Evolutionary conservation across 2,329 filamentous ascomycete genomes (phyloP), one percentile per base, ranked within the genome.

Genomic region (Penicillium polonicum): DNA sequence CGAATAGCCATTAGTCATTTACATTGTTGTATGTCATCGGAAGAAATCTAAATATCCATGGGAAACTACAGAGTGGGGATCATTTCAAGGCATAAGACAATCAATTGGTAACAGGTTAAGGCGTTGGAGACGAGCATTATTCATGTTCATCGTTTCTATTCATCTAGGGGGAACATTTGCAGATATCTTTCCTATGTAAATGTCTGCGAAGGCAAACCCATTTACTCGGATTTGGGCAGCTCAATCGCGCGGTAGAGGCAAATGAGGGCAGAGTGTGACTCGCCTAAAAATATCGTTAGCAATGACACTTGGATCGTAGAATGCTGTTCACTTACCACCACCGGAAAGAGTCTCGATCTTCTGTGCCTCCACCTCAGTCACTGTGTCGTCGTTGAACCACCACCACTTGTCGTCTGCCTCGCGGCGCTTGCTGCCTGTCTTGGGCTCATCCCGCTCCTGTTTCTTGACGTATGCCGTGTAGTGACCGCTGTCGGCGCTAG

Each of bases 321-420:
- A 57, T 45, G 19, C 19, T 13, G 4, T 42, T 35, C 3, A 71
- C 82, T 74, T 74, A 85, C 92, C 93, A 70, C 95, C 94, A 58
- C 94, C 95, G 50, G 92, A 85, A 51, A 99, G 83, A 4, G 88
- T 89, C 72, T 93, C 90, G 65, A 99, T 95, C 80, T 96, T 94
- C 68, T 97, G 93, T 27, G 85, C 81, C 17, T 91, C 86, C 29
- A 99, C 94, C 79, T 99, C 94, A 15, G 89, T 87, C 35, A 99
- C 94, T 79, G 92, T 95, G 72, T 99, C 93, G 70, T 99, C 94
- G 75, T 99, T 97, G 83, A 99, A 99, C 93, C 94, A 99, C 93
- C 94, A 99, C 94, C 94, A 99, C 69, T 92, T 96, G 71, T 96
- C 91, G 71, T 96, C 91, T 70, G 89, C 86, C 53, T 85, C 86